Base-by-base conservation (phyloP, 768 basidiomycete species). In the Dentipellis fragilis region DNA sequence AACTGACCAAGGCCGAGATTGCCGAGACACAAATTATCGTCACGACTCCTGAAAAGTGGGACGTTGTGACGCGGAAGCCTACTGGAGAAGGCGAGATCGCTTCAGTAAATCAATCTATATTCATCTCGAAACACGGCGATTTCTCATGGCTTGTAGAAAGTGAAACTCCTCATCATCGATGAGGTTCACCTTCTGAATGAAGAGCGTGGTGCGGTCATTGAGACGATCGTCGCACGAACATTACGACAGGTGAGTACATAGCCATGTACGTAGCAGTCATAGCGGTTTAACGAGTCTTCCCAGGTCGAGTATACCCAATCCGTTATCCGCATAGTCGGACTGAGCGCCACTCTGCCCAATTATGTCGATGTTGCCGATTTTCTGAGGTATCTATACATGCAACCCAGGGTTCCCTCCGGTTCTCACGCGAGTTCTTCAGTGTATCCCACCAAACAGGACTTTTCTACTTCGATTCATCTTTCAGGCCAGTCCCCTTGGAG, bases 21-120 rank as follows among this genome's bases (percentile, higher is more conserved):
- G 87, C 88, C 1, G 84, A 88, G 68, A 98, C 96, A 10, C 95
- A 97, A 66, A 86, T 99, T 47, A 98, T 99, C 57, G 93, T 99
- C 7, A 99, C 96, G 2, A 99, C 96, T 1, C 96, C 96, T 0
- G 96, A 99, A 68, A 99, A 99, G 69, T 99, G 96, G 96, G 96
- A 98, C 62, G 96, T 99, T 0, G 96, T 99, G 2, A 99, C 96
- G 9, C 75, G 96, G 58, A 98, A 96, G 67, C 93, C 95, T 1
- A 93, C 89, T 1, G 93, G 94, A 8, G 96, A 98, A 72, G 95
- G 93, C 11, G 94, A 98, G 67, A 74, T 98, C n/a, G 90, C 90
- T 36, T 87, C 91, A 51, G 94, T 94, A 59, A 55, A 86, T 68
- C 7, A 14, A 46, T 55, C 37, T 11, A 12, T 29, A 14, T 56